A percentile compares a stretch with the other conserved stretches of the same genome.
Conservation (phyloP, 768 basidiomycete genomes). For the Tulasnella sp. region DNA sequence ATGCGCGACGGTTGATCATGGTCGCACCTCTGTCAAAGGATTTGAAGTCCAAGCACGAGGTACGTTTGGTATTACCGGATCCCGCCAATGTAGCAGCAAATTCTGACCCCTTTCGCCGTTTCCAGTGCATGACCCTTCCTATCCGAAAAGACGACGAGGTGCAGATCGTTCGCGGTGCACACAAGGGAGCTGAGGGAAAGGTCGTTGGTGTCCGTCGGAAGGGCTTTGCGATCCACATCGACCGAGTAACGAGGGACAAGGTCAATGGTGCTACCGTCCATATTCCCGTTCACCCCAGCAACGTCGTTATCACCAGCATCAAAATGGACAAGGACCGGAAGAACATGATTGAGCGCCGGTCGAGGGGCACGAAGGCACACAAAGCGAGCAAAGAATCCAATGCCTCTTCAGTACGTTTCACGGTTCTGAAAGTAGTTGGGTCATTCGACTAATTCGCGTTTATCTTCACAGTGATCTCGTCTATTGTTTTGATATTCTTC, state of each 20-base stretch:
- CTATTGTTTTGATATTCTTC: not conserved
- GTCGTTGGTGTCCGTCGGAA: conserved; percentile 95
- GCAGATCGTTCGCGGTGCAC: conserved; percentile 91
- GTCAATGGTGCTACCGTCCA: conserved; percentile 91
- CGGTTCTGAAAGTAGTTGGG: not conserved
- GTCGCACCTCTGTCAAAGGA: conserved; percentile 94
- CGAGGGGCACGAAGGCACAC: not conserved
- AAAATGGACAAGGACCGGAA: conserved; percentile 85
- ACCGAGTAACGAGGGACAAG: conserved; percentile 96
- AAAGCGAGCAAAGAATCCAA: not conserved
- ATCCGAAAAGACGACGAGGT: conserved; percentile 99
- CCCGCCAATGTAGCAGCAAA: not conserved
- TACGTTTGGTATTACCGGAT: conserved; percentile 41
- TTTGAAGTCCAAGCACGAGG: conserved; percentile 85
- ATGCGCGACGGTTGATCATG: conserved; percentile 96
- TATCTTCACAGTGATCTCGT: not conserved
- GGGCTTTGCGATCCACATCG: conserved; percentile 98
- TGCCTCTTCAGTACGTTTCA: not conserved
- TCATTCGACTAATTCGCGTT: not conserved
- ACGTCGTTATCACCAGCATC: conserved; percentile 88
- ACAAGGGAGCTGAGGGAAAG: conserved; percentile 99
- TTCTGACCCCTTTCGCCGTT: not conserved
- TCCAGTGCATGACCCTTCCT: conserved; percentile 82
- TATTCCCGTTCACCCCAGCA: conserved; percentile 95
- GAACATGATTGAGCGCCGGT: conserved; percentile 39